Conservation (phyloP, 2,329 filamentous ascomycete species). For the Colletotrichum sp. region DNA sequence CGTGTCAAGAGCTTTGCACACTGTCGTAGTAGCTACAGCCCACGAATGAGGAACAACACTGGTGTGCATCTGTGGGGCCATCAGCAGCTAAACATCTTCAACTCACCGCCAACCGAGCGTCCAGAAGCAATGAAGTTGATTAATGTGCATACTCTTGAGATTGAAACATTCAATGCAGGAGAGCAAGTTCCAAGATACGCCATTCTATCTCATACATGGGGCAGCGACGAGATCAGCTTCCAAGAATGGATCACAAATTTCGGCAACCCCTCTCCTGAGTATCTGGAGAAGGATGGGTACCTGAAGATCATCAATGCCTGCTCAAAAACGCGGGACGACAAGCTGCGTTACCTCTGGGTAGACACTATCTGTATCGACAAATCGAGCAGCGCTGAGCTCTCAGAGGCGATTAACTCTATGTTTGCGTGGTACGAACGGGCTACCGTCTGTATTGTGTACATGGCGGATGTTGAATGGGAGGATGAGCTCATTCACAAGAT, state of each 20-base stretch:
- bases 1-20: not conserved
- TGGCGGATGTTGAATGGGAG: conserved; percentile 12
- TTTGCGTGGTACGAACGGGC: conserved; percentile 35
- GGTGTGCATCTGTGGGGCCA: not conserved
- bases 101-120: not conserved
- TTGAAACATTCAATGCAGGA: conserved; percentile 27
- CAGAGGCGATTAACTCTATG: conserved; percentile 31
- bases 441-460: conserved; percentile 28
- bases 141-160: conserved; percentile 23
- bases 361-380: conserved; percentile 39
- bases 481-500: not conserved
- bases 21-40: not conserved
- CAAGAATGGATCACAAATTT: conserved; percentile 23
- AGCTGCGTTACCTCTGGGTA: conserved; percentile 30
- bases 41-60: not conserved
- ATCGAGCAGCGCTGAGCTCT: conserved; percentile 32
- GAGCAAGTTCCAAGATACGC: conserved; percentile 27
- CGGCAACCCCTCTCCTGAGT: not conserved
- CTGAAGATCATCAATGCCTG: conserved; percentile 7
- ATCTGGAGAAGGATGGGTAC: conserved; percentile 1
- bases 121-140: conserved; percentile 31
- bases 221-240: conserved; percentile 30
- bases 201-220: conserved; percentile 42
- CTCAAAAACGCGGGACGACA: not conserved
- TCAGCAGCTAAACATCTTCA: not conserved